Evolutionary conservation across 2,329 filamentous ascomycete species (phyloP), one percentile per base, ranked within the genome.

Genomic region (Apiospora arundinis): DNA sequence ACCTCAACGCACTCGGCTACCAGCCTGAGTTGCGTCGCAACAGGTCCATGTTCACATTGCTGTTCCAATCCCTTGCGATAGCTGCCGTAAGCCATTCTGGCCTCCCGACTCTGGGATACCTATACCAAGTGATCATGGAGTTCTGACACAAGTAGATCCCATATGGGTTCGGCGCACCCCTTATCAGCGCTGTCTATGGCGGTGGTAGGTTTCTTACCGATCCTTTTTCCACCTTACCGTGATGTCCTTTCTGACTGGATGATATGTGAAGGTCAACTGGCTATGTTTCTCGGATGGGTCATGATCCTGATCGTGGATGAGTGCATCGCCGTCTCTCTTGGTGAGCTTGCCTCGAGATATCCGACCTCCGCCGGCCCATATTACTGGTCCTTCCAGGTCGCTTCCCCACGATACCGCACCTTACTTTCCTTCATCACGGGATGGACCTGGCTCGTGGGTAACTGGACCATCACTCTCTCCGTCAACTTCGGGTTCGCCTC

Each of bases 21-120:
- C 87, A 84, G 71, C 84, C 87, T 5, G 88, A 90, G 75, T 81
- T 92, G 23, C 81, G 79, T 25, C 85, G 88, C 28, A 91, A 91
- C 73, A 85, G 90, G 44, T 90, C 89, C 0, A 84, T 91, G 75
- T 83, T 87, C 73, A 90, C 88, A 0, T 81, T 92, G 0, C 82
- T 91, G 16, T 91, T 91, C 77, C 89, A 91, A 78, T 87, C 86
- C 0, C 81, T 91, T 9, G 88, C 89, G 28, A 90, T 91, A 42
- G 88, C 89, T 42, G 88, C 89, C 25, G 81, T 82, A 73, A 72
- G 78, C 45, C 4, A 16, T 21, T 21, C 25, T 11, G 4, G 14
- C 9, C 4, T n/a, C 12, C 32, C 21, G 9, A 12, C 32, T 16
- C 28, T 16, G 8, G 14, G 18, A 42, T 11, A 14, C 2, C 21